Evolutionary conservation across 1,139 yeast species (phyloP), one percentile per base, ranked within the genome.

Genomic region (Pichia sp.): DNA sequence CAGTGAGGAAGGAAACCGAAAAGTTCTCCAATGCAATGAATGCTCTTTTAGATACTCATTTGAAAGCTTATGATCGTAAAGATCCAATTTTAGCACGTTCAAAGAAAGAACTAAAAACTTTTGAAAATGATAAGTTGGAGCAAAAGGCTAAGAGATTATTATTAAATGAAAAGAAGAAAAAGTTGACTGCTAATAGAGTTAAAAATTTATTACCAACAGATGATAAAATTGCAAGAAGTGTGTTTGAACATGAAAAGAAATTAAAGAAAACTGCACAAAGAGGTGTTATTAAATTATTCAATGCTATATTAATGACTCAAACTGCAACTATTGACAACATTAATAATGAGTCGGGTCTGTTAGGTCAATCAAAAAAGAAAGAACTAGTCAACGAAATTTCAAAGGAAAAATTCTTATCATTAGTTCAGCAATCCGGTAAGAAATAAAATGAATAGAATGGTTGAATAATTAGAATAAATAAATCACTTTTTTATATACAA

Each of bases 271-370:
- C 82, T 32, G 97, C 97, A 0, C 97, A 92, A 67, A 77, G 84
- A 59, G 99, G 98, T 70, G 97, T 89, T 18, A 95, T 92, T 20
- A 80, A 85, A 60, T 73, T 92, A 53, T 89, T 92, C 67, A 92
- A 92, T 64, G 97, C 97, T 2, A 84, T 92, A 30, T 74, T 89
- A 60, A 77, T 87, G 39, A 85, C 96, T 0, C 98, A 94, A 67
- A 79, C 90, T 16, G 63, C 53, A 39, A 70, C 69, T 47, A 76
- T 71, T 44, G 51, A 71, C 2, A 59, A 66, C 30, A 68, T 70
- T 48, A 52, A 54, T n/a, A 61, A 57, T 41, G 51, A 48, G 30
- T 35, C 44, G 8, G 49, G 53, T 18, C 63, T 59, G 9, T 35
- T 62, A n/a, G 65, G 66, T 34, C 71, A 71, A 23, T 62, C 67